Base-by-base conservation (phyloP, 768 basidiomycete genomes). In the Neoboletus subvelutipes region DNA sequence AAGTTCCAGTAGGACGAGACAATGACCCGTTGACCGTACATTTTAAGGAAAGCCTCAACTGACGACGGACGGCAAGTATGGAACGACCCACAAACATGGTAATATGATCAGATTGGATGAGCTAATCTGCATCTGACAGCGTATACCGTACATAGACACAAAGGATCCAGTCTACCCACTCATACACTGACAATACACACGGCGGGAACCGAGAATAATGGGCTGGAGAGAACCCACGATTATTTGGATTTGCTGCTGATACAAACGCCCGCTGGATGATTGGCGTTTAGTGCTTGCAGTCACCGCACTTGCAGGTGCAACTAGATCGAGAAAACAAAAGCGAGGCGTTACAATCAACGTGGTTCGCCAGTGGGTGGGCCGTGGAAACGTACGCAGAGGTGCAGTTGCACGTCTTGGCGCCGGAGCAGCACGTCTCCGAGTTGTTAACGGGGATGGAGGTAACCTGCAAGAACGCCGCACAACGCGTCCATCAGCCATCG, bases 341-440 rank as follows among this genome's bases (percentile, higher is more conserved):
- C 15, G 17, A 8, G 17, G n/a, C 2, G 12, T 18, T 64, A n/a
- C n/a, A n/a, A n/a, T n/a, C 43, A 61, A n/a, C 22, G 13, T 7
- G 29, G 6, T 22, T 26, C 11, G 28, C 4, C 11, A 4, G 24
- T 17, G 26, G 24, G 15, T 12, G 8, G 36, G 39, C 22, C 43
- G 28, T 2, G n/a, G 6, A 20, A 13, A 54, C 54, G 0, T 52
- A 60, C 62, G 31, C 45, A 2, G 62, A 55, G 33, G 43, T 33
- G 55, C 65, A 67, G 12, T 22, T 50, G 56, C 65, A 67, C 4
- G 18, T 10, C 0, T 45, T 20, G 36, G 45, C 10, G 20, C 49
- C 15, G 20, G 49, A 45, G 50, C 65, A 67, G 62, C 65, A 66
- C 29, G 65, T 58, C 41, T 64, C 48, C n/a, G n/a, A n/a, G n/a